Evolutionary conservation across 2,329 filamentous ascomycete genomes (phyloP).

Genomic region (Curvularia sp.): DNA sequence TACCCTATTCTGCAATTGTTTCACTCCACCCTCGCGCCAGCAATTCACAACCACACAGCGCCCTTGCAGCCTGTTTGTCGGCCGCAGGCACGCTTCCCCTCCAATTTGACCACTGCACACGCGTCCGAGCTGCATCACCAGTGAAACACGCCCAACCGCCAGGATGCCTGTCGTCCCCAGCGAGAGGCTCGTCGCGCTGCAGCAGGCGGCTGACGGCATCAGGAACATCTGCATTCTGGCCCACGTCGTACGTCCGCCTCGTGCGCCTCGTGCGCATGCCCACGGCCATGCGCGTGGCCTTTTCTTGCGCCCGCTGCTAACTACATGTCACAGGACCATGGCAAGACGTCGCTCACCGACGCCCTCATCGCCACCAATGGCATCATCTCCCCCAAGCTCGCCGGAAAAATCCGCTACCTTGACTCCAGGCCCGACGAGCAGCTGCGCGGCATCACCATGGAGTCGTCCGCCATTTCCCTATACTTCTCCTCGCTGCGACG

Average conservation of each 20-base stretch:
- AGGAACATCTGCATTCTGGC: slow-evolving; percentile 66
- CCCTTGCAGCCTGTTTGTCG: slow-evolving; percentile 7
- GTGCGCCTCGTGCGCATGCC: background rate
- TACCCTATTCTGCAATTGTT: slow-evolving; percentile 5
- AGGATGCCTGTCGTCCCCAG: slow-evolving; percentile 89
- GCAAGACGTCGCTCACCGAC: slow-evolving; percentile 96
- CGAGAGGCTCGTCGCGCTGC: slow-evolving; percentile 88
- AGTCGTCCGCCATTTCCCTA: slow-evolving; percentile 95
- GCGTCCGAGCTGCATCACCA: slow-evolving; percentile 1
- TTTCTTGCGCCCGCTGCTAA: slow-evolving; percentile 56
- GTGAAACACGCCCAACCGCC: slow-evolving; percentile 7
- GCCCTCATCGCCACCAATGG: slow-evolving; percentile 97
- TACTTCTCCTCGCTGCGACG: slow-evolving; percentile 92
- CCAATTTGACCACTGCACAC: slow-evolving; percentile 11
- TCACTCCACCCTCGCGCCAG: slow-evolving; percentile 26
- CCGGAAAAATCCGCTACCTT: slow-evolving; percentile 96
- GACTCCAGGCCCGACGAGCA: slow-evolving; percentile 97
- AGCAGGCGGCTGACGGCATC: slow-evolving; percentile 85
- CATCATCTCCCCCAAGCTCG: slow-evolving; percentile 97
- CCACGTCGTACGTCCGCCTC: slow-evolving; percentile 18
- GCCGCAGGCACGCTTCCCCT: slow-evolving; percentile 14
- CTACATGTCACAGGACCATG: slow-evolving; percentile 71
- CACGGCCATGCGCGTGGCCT: background rate
- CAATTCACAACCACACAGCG: slow-evolving; percentile 20
- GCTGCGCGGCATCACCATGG: slow-evolving; percentile 98